Conservation (phyloP, 306 rosid species). For the Inga oerstediana region DNA sequence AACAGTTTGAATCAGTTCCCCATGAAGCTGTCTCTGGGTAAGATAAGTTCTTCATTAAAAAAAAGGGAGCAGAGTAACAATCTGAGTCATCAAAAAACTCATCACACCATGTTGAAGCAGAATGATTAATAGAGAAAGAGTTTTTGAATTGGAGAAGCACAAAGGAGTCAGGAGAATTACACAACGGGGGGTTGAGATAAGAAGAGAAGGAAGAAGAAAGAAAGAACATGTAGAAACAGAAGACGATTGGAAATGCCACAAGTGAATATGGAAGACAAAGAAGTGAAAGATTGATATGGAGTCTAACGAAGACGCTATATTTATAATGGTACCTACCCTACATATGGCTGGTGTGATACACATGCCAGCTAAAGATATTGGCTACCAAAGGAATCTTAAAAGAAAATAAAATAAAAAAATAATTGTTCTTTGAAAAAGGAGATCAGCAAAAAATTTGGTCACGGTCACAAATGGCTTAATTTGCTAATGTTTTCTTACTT, state of each 20-base stretch:
- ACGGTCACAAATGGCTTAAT: too few species aligned
- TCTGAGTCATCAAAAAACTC: background rate
- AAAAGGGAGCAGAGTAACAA: background rate
- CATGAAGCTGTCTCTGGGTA: conserved; percentile 26
- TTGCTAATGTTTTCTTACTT: too few species aligned
- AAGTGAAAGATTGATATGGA: background rate
- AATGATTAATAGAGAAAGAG: background rate
- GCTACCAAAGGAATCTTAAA: background rate
- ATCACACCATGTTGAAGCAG: background rate
- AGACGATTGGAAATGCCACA: background rate
- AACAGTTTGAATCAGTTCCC: conserved; percentile 21
- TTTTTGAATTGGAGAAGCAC: background rate
- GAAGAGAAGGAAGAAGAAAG: background rate
- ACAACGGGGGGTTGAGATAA: background rate
- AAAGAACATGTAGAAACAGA: background rate
- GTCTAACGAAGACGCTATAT: background rate
- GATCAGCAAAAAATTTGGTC: background rate
- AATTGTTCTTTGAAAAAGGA: background rate
- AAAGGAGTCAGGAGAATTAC: background rate
- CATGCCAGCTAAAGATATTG: background rate
- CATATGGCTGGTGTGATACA: background rate
- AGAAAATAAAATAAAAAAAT: too few species aligned
- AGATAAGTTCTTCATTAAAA: background rate
- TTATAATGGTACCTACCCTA: background rate
- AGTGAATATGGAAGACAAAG: background rate